These are phyloP conservation scores for Nigrospora oryzae DNA, from an alignment of 2,329 filamentous ascomycete species.

Conservation along the genomic window DNA sequence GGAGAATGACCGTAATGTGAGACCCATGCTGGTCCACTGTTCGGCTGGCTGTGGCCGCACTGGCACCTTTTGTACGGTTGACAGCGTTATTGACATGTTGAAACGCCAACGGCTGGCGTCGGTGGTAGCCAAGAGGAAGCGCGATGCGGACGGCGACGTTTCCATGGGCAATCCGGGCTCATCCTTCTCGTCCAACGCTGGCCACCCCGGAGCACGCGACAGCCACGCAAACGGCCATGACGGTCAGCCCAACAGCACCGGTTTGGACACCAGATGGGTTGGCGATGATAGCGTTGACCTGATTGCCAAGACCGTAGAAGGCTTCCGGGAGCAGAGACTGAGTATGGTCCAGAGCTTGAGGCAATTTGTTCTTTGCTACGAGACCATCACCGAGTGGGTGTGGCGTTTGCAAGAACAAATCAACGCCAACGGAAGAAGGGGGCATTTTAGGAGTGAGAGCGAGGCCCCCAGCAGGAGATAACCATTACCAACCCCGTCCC, in stretches of 20 bases:
- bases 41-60: slow-evolving; percentile 93
- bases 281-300: slow-evolving; percentile 64
- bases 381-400: slow-evolving; percentile 87
- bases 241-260: neutral
- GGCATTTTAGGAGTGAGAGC: neutral
- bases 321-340: slow-evolving; percentile 78
- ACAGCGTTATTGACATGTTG: slow-evolving; percentile 92
- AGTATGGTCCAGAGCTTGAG: slow-evolving; percentile 95
- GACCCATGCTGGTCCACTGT: slow-evolving; percentile 88
- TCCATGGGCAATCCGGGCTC: slow-evolving; percentile 27
- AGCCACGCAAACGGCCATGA: neutral
- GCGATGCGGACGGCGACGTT: slow-evolving; percentile 36
- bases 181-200: slow-evolving; percentile 16
- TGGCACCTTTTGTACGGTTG: slow-evolving; percentile 92
- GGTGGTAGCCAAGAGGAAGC: slow-evolving; percentile 9
- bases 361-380: slow-evolving; percentile 94
- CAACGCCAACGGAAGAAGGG: neutral
- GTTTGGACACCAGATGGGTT: slow-evolving; percentile 54
- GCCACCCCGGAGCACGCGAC: neutral
- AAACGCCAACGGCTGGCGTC: slow-evolving; percentile 63
- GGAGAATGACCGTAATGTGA: slow-evolving; percentile 38
- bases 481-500: too few species aligned
- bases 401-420: slow-evolving; percentile 21
- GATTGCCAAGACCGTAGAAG: slow-evolving; percentile 79
- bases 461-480: neutral